Percentiles rank a stretch among this genome's conserved stretches.
phyloP scores from a whole-genome alignment of 345 rosid genomes.

The Aegle marmelos region DNA sequence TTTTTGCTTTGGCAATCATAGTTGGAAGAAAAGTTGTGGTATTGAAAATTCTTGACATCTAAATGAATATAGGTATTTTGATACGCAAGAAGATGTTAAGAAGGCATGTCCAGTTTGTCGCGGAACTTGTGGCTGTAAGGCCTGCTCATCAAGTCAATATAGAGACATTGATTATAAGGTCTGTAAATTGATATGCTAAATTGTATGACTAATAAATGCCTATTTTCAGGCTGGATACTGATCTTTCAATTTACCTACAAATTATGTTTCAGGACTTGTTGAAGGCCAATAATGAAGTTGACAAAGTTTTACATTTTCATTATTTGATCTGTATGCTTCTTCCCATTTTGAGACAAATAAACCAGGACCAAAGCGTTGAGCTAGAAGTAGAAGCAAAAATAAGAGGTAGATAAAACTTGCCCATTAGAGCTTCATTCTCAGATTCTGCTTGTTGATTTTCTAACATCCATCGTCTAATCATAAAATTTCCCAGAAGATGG shows the following conservation, averaged over 20 bases:
- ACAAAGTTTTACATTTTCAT: slow-evolving; percentile 70
- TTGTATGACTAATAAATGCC: slow-evolving; percentile 1
- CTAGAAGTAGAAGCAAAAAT: slow-evolving; percentile 62
- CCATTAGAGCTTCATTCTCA: neutral
- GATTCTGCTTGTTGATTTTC: slow-evolving; percentile 5
- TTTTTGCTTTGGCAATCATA: slow-evolving; percentile 2
- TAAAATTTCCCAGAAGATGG: slow-evolving; percentile 1
- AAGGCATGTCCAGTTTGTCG: slow-evolving; percentile 81
- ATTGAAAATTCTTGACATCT: slow-evolving; percentile 3
- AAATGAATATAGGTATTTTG: slow-evolving; percentile 51
- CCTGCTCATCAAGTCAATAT: slow-evolving; percentile 50
- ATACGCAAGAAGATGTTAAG: slow-evolving; percentile 72
- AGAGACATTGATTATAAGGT: slow-evolving; percentile 78
- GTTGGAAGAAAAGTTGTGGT: slow-evolving; percentile 1
- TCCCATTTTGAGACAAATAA: slow-evolving; percentile 76
- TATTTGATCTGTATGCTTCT: slow-evolving; percentile 90
- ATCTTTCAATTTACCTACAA: slow-evolving; percentile 15
- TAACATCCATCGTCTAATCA: neutral
- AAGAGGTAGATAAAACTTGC: slow-evolving; percentile 45
- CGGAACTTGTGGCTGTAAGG: slow-evolving; percentile 78
- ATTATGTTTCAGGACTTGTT: slow-evolving; percentile 54
- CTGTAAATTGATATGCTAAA: slow-evolving; percentile 35
- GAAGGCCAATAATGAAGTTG: slow-evolving; percentile 53
- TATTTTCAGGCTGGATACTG: slow-evolving; percentile 7
- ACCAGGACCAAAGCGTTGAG: slow-evolving; percentile 57